Conservation (phyloP, 169 alveolate species). For the Cryptosporidium bovis region DNA sequence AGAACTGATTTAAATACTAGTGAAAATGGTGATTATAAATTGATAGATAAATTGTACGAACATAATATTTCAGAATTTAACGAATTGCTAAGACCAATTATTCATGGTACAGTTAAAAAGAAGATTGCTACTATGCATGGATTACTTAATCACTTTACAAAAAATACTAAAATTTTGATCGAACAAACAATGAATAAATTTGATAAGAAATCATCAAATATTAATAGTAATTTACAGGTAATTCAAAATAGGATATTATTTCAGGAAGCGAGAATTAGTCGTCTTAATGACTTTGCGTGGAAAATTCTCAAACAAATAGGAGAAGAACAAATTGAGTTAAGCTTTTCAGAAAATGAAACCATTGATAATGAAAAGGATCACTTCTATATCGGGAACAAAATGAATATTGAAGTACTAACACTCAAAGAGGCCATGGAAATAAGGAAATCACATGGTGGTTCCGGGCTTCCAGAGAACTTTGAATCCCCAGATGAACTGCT, state of each 20-base stretch:
- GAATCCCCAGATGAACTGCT: slow-evolving; percentile 51
- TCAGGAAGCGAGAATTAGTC: slow-evolving; percentile 51
- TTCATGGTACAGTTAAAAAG: slow-evolving; percentile 25
- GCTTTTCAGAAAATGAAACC: slow-evolving; percentile 40
- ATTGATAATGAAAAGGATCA: neutral
- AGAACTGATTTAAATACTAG: slow-evolving; percentile 17
- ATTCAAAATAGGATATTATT: slow-evolving; percentile 42
- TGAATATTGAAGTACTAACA: slow-evolving; percentile 29
- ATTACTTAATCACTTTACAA: slow-evolving; percentile 50
- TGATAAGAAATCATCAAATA: slow-evolving; percentile 50
- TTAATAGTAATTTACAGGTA: slow-evolving; percentile 13
- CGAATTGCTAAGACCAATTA: slow-evolving; percentile 3
- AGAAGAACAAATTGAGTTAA: neutral
- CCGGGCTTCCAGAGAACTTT: slow-evolving; percentile 62
- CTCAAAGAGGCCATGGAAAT: slow-evolving; percentile 59
- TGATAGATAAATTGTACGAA: neutral
- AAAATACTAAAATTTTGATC: slow-evolving; percentile 43
- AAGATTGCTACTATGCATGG: slow-evolving; percentile 32
- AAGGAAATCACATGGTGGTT: slow-evolving; percentile 69
- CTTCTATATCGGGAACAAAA: neutral
- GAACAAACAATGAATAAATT: slow-evolving; percentile 38
- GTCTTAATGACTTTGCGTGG: slow-evolving; percentile 69
- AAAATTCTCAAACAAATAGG: slow-evolving; percentile 30
- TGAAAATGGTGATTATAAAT: slow-evolving; percentile 12
- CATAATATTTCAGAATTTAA: neutral